Base-by-base conservation (phyloP, 306 rosid genomes). In the Glycine latifolia region DNA sequence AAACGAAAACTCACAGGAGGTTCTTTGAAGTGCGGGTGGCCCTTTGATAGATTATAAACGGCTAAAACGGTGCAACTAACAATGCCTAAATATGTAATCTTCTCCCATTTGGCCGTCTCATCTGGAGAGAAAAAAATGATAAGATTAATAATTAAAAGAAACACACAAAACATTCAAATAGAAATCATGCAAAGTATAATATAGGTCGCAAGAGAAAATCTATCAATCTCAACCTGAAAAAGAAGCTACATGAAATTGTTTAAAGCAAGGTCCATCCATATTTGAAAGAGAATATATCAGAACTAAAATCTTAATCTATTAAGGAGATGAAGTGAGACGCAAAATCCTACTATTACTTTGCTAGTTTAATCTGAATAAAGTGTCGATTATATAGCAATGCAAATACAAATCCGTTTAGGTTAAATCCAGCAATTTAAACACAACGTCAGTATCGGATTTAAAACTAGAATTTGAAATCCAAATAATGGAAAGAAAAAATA, bases 101-200 rank as follows among this genome's bases (percentile, higher is more conserved):
- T 94, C 90, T 96, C 99, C 99, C 99, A 96, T 87, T 96, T 96
- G 41, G 91, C 94, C 0, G 97, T 84, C 87, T 96, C 99, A 63
- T 83, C 99, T 96, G 85, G 55, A 26, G 31, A 26, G 31, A 26
- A 26, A 26, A 26, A 26, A 26, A 26, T 26, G 66, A 14, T 3
- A 37, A 49, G 15, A 55, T 0, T 33, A 35, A 77, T 7, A 43
- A 37, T 33, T 14, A 13, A 67, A 20, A 69, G 31, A 67, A 72
- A 2, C 1, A 73, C 12, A 43, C 50, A 83, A 20, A 74, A 13
- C 43, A 39, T 33, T 15, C 20, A 37, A 14, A 65, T 37, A 53
- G 10, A 10, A 76, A 20, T 48, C 60, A 62, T 9, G 14, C 8
- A 31, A 75, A 44, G 47, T 37, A 72, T 20, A 71, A 60, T 20